A percentile compares a stretch with the other conserved stretches of the same genome.
Conservation (phyloP, 306 rosid species). For the Prunus campanulata region DNA sequence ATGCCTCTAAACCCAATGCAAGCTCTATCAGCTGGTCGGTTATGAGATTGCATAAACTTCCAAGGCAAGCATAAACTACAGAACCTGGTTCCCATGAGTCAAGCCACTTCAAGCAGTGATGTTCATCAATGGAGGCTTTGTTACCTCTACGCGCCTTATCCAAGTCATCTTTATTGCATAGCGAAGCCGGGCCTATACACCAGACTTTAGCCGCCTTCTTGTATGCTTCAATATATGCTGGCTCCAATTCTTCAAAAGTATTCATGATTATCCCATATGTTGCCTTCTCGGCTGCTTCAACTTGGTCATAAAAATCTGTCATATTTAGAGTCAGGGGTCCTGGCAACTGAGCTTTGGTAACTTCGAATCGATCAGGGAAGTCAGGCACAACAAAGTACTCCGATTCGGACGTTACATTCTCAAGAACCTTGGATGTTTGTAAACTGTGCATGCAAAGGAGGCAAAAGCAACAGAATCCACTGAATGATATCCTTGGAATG, state of each 20-base stretch:
- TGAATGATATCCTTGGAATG: constrained; percentile 61
- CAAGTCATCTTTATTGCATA: constrained; percentile 29
- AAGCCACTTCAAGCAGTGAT: constrained; percentile 48
- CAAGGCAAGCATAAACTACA: constrained; percentile 61
- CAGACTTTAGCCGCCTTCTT: constrained; percentile 21
- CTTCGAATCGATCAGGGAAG: constrained; percentile 33
- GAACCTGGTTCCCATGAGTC: constrained; percentile 32
- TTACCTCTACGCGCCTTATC: constrained; percentile 64
- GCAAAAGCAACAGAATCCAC: constrained; percentile 40
- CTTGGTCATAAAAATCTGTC: background rate
- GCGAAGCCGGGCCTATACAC: constrained; percentile 48
- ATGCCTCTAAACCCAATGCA: constrained; percentile 57
- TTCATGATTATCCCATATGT: constrained; percentile 31
- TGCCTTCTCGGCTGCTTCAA: constrained; percentile 14
- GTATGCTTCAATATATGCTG: constrained; percentile 15
- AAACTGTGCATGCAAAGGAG: constrained; percentile 24
- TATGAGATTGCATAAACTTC: constrained; percentile 50
- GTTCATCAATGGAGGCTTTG: constrained; percentile 29
- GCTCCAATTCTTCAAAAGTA: constrained; percentile 30
- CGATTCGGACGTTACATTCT: constrained; percentile 6
- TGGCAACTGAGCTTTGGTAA: constrained; percentile 35
- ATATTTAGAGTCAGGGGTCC: background rate
- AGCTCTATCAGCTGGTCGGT: constrained; percentile 46
- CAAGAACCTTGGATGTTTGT: background rate
- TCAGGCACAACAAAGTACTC: constrained; percentile 39